These are phyloP conservation scores for Acephala macrosclerotiorum DNA, from an alignment of 2,329 filamentous ascomycete genomes.

Conservation along the genomic window DNA sequence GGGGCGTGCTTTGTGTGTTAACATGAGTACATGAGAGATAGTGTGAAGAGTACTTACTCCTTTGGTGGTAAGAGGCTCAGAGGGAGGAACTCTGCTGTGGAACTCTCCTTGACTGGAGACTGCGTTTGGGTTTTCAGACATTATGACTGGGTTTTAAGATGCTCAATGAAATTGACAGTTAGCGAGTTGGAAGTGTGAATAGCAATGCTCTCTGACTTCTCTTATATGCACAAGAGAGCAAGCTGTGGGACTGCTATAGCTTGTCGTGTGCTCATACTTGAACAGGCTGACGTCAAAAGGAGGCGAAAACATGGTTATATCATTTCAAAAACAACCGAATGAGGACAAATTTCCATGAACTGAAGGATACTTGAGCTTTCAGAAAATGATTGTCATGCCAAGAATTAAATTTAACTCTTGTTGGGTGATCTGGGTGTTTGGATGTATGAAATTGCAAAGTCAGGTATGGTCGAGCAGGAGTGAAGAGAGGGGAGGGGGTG, in stretches of 20 bases:
- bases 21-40: conserved; percentile 49
- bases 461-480: background rate
- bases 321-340: background rate
- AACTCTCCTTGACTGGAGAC: conserved; percentile 65
- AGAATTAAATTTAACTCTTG: background rate
- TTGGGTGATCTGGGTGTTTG: background rate
- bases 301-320: background rate
- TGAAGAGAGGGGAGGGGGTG: background rate
- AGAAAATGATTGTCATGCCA: conserved; percentile 7
- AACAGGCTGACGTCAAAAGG: conserved; percentile 4
- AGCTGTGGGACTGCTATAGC: background rate
- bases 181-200: background rate
- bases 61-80: conserved; percentile 59
- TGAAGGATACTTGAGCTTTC: background rate
- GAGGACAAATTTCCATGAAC: background rate
- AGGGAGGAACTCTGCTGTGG: conserved; percentile 55
- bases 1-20: conserved; percentile 76
- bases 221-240: background rate
- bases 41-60: conserved; percentile 56
- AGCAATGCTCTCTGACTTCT: background rate
- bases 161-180: background rate
- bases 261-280: background rate
- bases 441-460: background rate
- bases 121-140: conserved; percentile 50
- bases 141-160: background rate